phyloP scores from a whole-genome alignment of 371 early-diverging fungal genomes.

The Caulochytrium protostelioides region DNA sequence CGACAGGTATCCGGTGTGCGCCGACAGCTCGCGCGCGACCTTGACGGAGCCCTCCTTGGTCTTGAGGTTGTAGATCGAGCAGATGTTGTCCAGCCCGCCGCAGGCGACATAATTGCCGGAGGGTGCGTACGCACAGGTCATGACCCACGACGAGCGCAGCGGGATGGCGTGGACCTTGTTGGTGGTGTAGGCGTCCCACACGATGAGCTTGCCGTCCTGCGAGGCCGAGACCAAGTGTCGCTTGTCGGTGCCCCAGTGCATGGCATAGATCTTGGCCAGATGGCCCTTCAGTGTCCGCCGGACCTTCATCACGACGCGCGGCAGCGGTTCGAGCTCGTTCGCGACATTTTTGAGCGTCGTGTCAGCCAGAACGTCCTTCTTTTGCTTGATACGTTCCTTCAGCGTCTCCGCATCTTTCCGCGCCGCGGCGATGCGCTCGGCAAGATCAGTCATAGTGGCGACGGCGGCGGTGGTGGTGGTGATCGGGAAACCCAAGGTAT shows the following conservation, averaged over 20 bases:
- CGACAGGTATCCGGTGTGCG: constrained; percentile 88
- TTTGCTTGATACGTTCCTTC: constrained; percentile 84
- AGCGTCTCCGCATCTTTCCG: constrained; percentile 82
- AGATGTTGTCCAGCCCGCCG: constrained; percentile 95
- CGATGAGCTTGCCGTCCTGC: constrained; percentile 95
- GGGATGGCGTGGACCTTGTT: constrained; percentile 96
- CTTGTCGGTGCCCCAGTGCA: constrained; percentile 93
- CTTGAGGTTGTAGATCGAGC: constrained; percentile 84
- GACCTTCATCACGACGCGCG: constrained; percentile 77
- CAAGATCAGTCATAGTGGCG: constrained; percentile 54
- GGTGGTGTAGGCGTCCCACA: constrained; percentile 94
- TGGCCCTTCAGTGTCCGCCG: constrained; percentile 92
- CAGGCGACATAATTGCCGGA: constrained; percentile 96
- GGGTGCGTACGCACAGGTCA: constrained; percentile 96
- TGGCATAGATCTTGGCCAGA: constrained; percentile 93
- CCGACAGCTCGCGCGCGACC: constrained; percentile 77
- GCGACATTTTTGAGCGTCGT: constrained; percentile 48
- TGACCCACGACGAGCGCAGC: constrained; percentile 93
- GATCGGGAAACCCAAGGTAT: background rate
- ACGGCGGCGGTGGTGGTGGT: background rate
- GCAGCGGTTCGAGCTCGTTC: constrained; percentile 48
- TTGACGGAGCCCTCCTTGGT: constrained; percentile 71
- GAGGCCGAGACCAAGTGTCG: constrained; percentile 89
- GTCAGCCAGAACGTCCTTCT: constrained; percentile 76
- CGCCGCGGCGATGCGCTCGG: constrained; percentile 73